phyloP scores from a whole-genome alignment of 2,329 filamentous ascomycete genomes.

The Bisporella sp. region DNA sequence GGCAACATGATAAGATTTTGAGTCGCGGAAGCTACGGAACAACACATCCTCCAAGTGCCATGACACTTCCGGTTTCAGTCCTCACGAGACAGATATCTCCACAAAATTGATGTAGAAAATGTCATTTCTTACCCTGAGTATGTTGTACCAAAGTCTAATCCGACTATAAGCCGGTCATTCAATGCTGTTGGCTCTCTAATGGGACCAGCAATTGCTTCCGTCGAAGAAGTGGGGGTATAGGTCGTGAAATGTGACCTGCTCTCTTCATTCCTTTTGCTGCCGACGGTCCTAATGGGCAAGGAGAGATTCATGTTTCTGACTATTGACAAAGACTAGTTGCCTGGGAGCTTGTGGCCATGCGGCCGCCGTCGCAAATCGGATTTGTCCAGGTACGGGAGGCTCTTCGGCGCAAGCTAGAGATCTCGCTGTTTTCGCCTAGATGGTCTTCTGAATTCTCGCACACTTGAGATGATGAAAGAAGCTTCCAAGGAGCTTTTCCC shows the following conservation, averaged over 20 bases:
- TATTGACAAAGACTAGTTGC: not conserved
- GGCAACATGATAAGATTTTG: too few species aligned
- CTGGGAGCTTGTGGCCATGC: constrained; percentile 8
- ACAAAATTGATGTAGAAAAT: too few species aligned
- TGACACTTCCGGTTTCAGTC: too few species aligned
- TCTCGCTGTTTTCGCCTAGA: too few species aligned
- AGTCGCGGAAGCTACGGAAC: too few species aligned
- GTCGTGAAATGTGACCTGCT: constrained; percentile 22
- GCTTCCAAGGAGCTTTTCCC: too few species aligned
- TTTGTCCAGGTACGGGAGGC: not conserved
- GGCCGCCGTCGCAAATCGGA: not conserved
- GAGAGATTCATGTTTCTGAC: constrained; percentile 25
- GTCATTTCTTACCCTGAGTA: constrained; percentile 59
- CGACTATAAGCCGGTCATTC: constrained; percentile 64
- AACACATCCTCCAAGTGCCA: too few species aligned
- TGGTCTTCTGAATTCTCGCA: too few species aligned
- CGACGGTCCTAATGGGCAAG: constrained; percentile 22
- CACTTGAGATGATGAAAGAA: too few species aligned
- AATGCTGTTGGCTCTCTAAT: constrained; percentile 44
- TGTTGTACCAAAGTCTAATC: constrained; percentile 79
- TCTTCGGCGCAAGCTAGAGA: too few species aligned
- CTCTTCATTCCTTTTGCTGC: constrained; percentile 24
- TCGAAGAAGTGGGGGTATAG: constrained; percentile 47
- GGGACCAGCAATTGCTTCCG: constrained; percentile 57
- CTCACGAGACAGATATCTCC: too few species aligned